Conservation (phyloP, 176 grass and related monocot species). For the Phragmites australis region DNA sequence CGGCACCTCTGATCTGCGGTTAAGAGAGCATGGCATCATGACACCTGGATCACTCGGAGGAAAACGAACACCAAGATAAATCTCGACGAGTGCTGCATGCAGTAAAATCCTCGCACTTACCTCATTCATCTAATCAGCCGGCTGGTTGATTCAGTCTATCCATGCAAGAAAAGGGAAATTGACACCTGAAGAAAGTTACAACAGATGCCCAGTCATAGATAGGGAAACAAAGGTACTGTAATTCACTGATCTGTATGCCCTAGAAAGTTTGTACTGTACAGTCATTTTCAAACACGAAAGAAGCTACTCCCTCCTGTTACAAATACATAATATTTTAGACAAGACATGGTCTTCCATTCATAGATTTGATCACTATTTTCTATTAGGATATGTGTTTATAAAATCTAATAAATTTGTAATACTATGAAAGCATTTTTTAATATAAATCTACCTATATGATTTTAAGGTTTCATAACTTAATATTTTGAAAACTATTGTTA, state of each 20-base stretch:
- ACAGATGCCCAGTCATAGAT: neutral
- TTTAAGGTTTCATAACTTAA: no score
- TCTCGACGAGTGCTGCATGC: neutral
- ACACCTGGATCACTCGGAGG: conserved; percentile 16
- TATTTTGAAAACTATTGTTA: no score
- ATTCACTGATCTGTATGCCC: neutral
- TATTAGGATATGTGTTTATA: no score
- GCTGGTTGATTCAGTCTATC: conserved; percentile 9
- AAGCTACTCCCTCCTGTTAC: neutral
- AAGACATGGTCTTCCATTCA: no score
- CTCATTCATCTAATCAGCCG: neutral
- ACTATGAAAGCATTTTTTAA: no score
- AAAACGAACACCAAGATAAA: conserved; percentile 28
- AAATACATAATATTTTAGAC: no score
- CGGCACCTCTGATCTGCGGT: neutral
- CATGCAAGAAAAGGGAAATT: neutral
- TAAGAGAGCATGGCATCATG: neutral
- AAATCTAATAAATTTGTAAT: no score
- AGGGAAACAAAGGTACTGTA: neutral
- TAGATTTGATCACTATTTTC: no score
- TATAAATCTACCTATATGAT: no score
- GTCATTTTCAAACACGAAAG: neutral
- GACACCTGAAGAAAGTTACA: conserved; percentile 24
- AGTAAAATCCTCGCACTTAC: neutral
- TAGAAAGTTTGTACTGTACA: neutral